These are phyloP conservation scores for Brassica carinata DNA, from an alignment of 345 rosid species.

Conservation along the genomic window DNA sequence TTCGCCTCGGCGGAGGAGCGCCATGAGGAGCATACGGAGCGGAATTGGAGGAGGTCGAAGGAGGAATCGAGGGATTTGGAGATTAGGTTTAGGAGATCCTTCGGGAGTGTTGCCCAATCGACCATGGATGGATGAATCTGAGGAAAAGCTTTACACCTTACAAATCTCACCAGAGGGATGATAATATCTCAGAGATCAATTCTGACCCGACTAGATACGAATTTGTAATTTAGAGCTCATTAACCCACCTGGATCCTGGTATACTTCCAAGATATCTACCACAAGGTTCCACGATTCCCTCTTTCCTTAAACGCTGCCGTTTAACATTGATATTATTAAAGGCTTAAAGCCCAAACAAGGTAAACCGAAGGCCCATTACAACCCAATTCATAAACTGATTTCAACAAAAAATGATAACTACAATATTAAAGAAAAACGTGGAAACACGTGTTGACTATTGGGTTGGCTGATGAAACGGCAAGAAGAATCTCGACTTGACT, in stretches of 20 bases:
- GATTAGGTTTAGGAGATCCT: constrained; percentile 64
- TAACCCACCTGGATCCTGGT: background rate
- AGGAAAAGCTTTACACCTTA: background rate
- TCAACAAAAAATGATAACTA: too few species aligned
- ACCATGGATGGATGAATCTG: constrained; percentile 45
- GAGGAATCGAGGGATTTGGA: constrained; percentile 52
- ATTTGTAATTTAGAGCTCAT: background rate
- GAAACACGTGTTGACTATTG: too few species aligned
- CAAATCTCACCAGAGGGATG: background rate
- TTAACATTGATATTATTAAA: too few species aligned
- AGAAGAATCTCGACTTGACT: too few species aligned
- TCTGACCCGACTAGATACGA: background rate
- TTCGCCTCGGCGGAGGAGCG: constrained; percentile 55
- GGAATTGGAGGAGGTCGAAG: constrained; percentile 67
- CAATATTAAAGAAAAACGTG: too few species aligned
- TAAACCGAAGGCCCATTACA: too few species aligned
- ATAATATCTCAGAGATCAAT: background rate
- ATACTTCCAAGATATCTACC: background rate
- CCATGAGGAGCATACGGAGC: constrained; percentile 85
- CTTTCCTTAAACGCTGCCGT: too few species aligned
- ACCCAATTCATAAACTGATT: too few species aligned
- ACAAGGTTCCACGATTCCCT: too few species aligned
- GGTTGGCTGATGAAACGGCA: too few species aligned
- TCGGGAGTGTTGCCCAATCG: constrained; percentile 70
- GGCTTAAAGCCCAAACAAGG: too few species aligned